A percentile compares a stretch with the other conserved stretches of the same genome.
Evolutionary conservation across 495 filamentous ascomycete genomes (phyloP).

Genomic region (Umbilicaria muhlenbergii): DNA sequence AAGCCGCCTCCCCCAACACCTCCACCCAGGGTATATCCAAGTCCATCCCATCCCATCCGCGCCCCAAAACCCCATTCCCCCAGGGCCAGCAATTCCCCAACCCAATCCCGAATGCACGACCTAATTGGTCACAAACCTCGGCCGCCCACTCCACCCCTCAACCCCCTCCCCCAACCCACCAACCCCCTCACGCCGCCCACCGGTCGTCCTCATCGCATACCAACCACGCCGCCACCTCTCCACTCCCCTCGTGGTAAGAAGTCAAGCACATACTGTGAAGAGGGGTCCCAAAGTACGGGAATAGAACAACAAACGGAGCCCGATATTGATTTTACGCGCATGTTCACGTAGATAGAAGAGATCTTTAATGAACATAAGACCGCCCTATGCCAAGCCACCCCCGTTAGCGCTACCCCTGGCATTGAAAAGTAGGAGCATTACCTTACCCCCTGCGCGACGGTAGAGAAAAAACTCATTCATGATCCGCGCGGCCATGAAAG

Average conservation of each 20-base stretch:
- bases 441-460: constrained; percentile 31
- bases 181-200: constrained; percentile 22
- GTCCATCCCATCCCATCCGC: no score
- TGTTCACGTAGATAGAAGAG: constrained; percentile 30
- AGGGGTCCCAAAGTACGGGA: constrained; percentile 10
- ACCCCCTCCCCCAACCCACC: constrained; percentile 22
- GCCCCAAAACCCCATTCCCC: no score
- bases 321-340: constrained; percentile 11
- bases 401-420: background rate
- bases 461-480: constrained; percentile 49
- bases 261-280: constrained; percentile 15
- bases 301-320: constrained; percentile 3
- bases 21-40: no score
- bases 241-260: constrained; percentile 19
- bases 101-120: no score
- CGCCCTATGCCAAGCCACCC: constrained; percentile 22
- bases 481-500: constrained; percentile 42
- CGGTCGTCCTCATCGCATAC: constrained; percentile 15
- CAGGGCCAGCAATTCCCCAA: no score
- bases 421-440: background rate
- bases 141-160: constrained; percentile 16
- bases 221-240: constrained; percentile 19
- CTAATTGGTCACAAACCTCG: no score
- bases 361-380: constrained; percentile 49
- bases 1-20: no score